Base-by-base conservation (phyloP, 1,284 basidiomycete genomes). In the Sanguinoderma infundibulare region DNA sequence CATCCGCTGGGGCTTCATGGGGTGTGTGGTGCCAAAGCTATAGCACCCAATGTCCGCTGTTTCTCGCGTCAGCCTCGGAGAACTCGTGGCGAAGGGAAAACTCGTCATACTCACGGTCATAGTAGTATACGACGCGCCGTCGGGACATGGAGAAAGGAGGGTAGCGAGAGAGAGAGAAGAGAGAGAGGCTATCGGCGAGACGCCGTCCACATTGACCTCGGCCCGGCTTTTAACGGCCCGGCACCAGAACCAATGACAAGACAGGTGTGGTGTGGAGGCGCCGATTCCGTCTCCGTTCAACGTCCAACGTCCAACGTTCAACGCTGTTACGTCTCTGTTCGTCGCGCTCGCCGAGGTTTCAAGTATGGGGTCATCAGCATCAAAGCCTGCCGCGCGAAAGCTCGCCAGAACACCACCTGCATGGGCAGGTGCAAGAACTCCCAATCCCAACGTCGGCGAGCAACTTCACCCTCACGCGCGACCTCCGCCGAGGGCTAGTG, bases 1-100 rank as follows among this genome's bases (percentile, higher is more conserved):
- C 80, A 98, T 96, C 53, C 96, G 83, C 74, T 96, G 95, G 0
- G 96, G 96, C 76, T 98, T 98, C 95, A 98, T 98, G 39, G 91
- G 92, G 71, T 97, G 95, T 1, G 91, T 90, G 36, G 92, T 81
- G 49, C 94, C 95, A 74, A 96, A 98, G n/a, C 91, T 93, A 70
- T 87, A 95, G 34, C 89, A 83, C 20, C 94, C 94, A 26, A 92
- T 86, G 69, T 95, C 93, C 57, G 81, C 91, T 91, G 40, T 14
- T 52, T 12, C 24, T 4, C n/a, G 9, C 9, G 15, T 30, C 12
- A 55, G n/a, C 22, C 2, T 46, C 10, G 30, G 6, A 59, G 20
- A 53, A 44, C n/a, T 24, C 36, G 22, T 22, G 14, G 24, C 1
- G 4, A 3, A n/a, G 3, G 1, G 2, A 3, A 12, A 6, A 4